Evolutionary conservation across 2,329 filamentous ascomycete species (phyloP).

Genomic region (Diaporthe destruens): DNA sequence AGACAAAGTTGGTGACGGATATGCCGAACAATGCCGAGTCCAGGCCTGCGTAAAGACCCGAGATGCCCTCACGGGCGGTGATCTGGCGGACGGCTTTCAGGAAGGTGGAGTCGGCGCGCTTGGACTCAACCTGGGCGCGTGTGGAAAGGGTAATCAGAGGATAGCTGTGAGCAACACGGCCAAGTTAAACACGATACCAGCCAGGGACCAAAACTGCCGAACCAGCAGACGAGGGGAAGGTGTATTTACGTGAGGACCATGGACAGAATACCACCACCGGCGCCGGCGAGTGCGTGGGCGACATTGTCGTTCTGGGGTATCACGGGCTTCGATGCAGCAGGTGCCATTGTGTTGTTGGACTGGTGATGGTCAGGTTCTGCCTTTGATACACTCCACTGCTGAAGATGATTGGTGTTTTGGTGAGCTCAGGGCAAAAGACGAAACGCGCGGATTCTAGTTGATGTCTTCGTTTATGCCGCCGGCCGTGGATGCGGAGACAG

Average conservation of each 20-base stretch:
- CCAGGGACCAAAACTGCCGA: slow-evolving; percentile 4
- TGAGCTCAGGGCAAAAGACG: not conserved
- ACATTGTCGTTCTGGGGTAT: slow-evolving; percentile 95
- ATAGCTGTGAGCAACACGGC: slow-evolving; percentile 70
- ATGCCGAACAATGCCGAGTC: slow-evolving; percentile 97
- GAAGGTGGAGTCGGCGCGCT: slow-evolving; percentile 87
- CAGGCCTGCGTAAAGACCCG: slow-evolving; percentile 91
- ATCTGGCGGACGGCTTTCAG: slow-evolving; percentile 87
- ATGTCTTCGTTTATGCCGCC: slow-evolving; percentile 40
- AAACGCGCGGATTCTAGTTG: slow-evolving; percentile 21
- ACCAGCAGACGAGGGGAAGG: slow-evolving; percentile 23
- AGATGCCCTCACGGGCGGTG: slow-evolving; percentile 89
- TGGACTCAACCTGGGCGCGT: slow-evolving; percentile 96
- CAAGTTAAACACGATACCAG: slow-evolving; percentile 30
- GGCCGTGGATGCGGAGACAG: slow-evolving; percentile 3
- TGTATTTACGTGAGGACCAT: slow-evolving; percentile 87
- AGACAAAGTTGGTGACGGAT: slow-evolving; percentile 98
- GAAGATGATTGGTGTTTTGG: not conserved
- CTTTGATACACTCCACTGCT: not conserved
- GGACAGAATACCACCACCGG: slow-evolving; percentile 92
- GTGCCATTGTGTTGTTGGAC: slow-evolving; percentile 43
- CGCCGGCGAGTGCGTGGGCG: slow-evolving; percentile 91
- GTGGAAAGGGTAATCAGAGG: slow-evolving; percentile 98
- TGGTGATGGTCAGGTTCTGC: not conserved
- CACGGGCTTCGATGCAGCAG: slow-evolving; percentile 66